A percentile compares a stretch with the other conserved stretches of the same genome.
Conservation (phyloP, 306 rosid genomes). For the Sindora glabra region DNA sequence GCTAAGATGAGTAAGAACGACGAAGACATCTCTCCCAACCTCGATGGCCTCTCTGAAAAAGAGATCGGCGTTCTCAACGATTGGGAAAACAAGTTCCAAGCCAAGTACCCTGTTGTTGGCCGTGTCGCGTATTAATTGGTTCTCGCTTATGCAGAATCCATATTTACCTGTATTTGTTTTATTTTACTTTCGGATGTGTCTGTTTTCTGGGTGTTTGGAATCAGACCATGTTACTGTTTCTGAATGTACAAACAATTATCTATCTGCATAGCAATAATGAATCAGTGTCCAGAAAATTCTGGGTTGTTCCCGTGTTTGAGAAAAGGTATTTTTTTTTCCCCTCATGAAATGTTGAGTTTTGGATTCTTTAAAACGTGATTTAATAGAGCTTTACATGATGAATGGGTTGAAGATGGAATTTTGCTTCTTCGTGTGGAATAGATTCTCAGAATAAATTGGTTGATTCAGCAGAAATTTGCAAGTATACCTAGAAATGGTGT, state of each 20-base stretch:
- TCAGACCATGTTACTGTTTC: background rate
- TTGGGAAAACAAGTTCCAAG: conserved; percentile 91
- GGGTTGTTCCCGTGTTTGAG: too few species aligned
- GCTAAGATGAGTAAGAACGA: conserved; percentile 94
- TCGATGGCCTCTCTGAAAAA: conserved; percentile 84
- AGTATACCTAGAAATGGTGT: too few species aligned
- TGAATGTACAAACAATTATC: background rate
- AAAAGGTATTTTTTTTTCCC: background rate
- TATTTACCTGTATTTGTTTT: background rate
- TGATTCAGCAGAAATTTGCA: too few species aligned
- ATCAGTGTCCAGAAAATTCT: background rate
- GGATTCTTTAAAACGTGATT: too few species aligned
- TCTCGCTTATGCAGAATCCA: background rate
- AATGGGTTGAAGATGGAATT: too few species aligned
- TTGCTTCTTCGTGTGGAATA: too few species aligned
- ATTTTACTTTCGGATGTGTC: background rate
- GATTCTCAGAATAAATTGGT: too few species aligned
- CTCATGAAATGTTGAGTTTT: background rate
- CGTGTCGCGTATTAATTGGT: conserved; percentile 36
- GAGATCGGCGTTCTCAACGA: conserved; percentile 92
- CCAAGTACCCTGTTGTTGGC: conserved; percentile 83
- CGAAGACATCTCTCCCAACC: conserved; percentile 51
- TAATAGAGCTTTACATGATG: too few species aligned
- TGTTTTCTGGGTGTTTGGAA: background rate
- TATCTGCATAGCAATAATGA: background rate